Evolutionary conservation across 2,329 filamentous ascomycete genomes (phyloP), one percentile per base, ranked within the genome.

Genomic region (Arthrobotrys entomopaga): DNA sequence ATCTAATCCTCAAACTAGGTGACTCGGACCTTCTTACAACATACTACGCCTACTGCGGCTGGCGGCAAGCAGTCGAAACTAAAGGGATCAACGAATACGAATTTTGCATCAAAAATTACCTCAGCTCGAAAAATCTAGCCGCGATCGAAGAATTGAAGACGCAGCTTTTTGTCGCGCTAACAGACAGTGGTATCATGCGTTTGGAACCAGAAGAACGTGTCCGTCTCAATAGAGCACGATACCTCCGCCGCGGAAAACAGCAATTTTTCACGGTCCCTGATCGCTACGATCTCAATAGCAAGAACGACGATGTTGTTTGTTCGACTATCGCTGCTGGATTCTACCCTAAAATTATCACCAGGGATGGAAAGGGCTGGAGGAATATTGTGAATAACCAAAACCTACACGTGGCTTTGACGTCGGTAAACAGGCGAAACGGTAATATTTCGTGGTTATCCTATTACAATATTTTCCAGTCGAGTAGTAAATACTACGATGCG

Each of bases 101-200:
- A 77, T 99, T 96, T 82, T 99, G 95, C 83, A 89, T 90, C 78
- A 97, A 96, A 83, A 97, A 97, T 81, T 97, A 93, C 79, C 86
- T 99, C 60, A 94, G 90, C 74, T 86, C 90, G n/a, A 93, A 96
- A 80, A 95, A 92, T 2, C 85, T 99, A 2, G 85, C 88, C 53
- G 96, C 95, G 76, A 97, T 99, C 76, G 95, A 99, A 81, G 95
- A 99, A 78, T 86, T 98, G 61, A 99, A 98, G 82, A 91, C 91
- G 5, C 95, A 99, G 79, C 87, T 99, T 0, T 85, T 97, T 0
- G 89, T 91, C 1, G 91, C 92, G 0, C 85, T 99, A 0, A 90
- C 90, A 5, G 95, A 98, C 78, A 91, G 93, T 0, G 92, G 92
- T 0, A 91, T 97, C 76, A 83, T 98, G 4, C 87, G 86, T 10